Base-by-base conservation (phyloP, 2,329 filamentous ascomycete genomes). In the Leptographium galeiforme region DNA sequence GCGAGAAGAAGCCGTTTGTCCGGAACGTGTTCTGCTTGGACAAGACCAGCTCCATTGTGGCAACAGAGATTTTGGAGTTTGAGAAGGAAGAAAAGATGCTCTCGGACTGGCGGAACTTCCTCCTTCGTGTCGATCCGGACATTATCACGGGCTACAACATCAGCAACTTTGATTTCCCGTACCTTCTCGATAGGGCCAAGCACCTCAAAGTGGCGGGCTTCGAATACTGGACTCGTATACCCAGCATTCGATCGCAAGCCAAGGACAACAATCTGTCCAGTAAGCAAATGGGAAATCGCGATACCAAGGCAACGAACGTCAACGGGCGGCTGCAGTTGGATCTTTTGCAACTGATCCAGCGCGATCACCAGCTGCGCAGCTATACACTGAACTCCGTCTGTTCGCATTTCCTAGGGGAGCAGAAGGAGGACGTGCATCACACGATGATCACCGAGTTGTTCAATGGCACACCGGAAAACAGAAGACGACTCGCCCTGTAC, bases 131-230 rank as follows among this genome's bases (percentile, higher is more conserved):
- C 1, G 93, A 98, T 60, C 91, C 93, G 0, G 93, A 98, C 70
- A 87, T 98, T 59, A 95, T 98, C 63, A 98, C 94, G 53, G 93
- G 93, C 47, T 98, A 98, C 82, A 98, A 98, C 68, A 98, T 95
- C 70, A 75, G 87, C 64, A 98, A 98, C 70, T 98, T 98, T 69
- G 93, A 98, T 72, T 97, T 98, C 59, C 91, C 91, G 0, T 98
- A 98, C 64, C 78, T 98, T 0, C 76, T 98, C 12, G 87, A 95
- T 53, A 81, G 93, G 47, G 93, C 90, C 11, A 87, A 78, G 59
- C 83, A 95, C 64, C 74, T 98, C 33, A 95, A 93, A 63, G 81
- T 89, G 40, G 68, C 67, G 2, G 79, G 78, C 0, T 98, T 98
- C 60, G 86, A 93, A 8, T 91, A 85, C 66, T 95, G 88, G 88